A percentile compares a stretch with the other conserved stretches of the same genome.
phyloP scores from a whole-genome alignment of 129 eudicot species.

The Sambucus nigra region DNA sequence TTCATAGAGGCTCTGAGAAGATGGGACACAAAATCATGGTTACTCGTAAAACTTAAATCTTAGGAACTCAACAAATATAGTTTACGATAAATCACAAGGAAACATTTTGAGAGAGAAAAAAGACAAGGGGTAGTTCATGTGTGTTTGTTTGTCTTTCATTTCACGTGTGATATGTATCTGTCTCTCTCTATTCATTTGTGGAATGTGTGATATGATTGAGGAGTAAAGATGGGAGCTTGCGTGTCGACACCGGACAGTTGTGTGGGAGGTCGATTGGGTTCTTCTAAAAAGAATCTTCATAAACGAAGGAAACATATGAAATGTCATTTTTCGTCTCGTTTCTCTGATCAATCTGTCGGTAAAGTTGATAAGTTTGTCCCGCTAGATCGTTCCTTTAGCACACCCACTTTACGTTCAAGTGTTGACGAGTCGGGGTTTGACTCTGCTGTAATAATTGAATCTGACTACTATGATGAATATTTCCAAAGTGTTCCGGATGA shows the following conservation, averaged over 20 bases:
- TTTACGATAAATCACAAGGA: background rate
- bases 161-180: constrained; percentile 17
- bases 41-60: too few species aligned
- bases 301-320: constrained; percentile 29
- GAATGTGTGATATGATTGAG: constrained; percentile 9
- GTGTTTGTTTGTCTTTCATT: constrained; percentile 1
- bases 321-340: constrained; percentile 43
- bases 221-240: constrained; percentile 64
- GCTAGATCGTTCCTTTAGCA: constrained; percentile 45
- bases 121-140: background rate
- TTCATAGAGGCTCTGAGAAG: too few species aligned
- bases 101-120: background rate
- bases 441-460: too few species aligned
- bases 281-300: constrained; percentile 27
- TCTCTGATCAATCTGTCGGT: constrained; percentile 33
- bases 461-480: too few species aligned
- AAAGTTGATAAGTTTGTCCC: constrained; percentile 16
- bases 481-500: too few species aligned
- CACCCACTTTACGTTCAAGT: constrained; percentile 35
- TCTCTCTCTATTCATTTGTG: constrained; percentile 10
- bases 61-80: too few species aligned
- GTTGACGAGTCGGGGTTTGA: too few species aligned
- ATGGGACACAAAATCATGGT: too few species aligned
- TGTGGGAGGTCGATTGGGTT: constrained; percentile 36
- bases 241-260: constrained; percentile 64